Evolutionary conservation across 495 filamentous ascomycete genomes (phyloP).

Genomic region (Tuber microsphaerosporum): DNA sequence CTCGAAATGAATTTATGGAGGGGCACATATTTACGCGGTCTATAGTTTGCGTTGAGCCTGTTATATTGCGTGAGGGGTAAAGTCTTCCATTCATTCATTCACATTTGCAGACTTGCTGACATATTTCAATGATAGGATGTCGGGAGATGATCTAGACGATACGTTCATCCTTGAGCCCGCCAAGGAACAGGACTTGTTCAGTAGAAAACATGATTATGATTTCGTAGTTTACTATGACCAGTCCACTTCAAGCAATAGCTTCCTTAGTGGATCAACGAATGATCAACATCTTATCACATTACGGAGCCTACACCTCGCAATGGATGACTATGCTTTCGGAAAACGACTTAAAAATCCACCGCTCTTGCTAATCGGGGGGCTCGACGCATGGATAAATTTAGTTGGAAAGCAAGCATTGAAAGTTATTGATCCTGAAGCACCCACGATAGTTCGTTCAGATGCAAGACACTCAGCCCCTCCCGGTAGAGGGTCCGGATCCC

Average conservation of each 20-base stretch:
- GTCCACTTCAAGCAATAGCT: constrained; percentile 51
- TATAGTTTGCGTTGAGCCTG: constrained; percentile 87
- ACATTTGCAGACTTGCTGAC: constrained; percentile 1
- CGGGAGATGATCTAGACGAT: constrained; percentile 76
- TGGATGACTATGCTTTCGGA: constrained; percentile 71
- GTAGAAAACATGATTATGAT: constrained; percentile 70
- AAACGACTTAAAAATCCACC: constrained; percentile 63
- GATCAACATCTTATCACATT: constrained; percentile 54
- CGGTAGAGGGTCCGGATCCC: not conserved
- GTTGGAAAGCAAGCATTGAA: constrained; percentile 62
- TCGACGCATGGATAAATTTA: constrained; percentile 76
- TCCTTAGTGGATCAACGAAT: constrained; percentile 47
- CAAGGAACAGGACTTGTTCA: constrained; percentile 64
- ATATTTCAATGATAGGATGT: constrained; percentile 51
- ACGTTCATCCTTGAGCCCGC: constrained; percentile 70
- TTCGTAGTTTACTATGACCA: constrained; percentile 88
- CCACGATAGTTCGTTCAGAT: constrained; percentile 26
- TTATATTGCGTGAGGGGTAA: constrained; percentile 55
- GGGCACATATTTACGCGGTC: constrained; percentile 78
- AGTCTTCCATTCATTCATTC: constrained; percentile 7
- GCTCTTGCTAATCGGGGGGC: constrained; percentile 69
- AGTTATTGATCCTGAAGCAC: constrained; percentile 16
- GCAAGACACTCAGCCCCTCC: constrained; percentile 14
- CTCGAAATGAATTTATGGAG: constrained; percentile 71
- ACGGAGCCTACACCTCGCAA: constrained; percentile 64